These are phyloP conservation scores for Macaranga tanarius DNA, from an alignment of 441 rosid species.

Conservation along the genomic window DNA sequence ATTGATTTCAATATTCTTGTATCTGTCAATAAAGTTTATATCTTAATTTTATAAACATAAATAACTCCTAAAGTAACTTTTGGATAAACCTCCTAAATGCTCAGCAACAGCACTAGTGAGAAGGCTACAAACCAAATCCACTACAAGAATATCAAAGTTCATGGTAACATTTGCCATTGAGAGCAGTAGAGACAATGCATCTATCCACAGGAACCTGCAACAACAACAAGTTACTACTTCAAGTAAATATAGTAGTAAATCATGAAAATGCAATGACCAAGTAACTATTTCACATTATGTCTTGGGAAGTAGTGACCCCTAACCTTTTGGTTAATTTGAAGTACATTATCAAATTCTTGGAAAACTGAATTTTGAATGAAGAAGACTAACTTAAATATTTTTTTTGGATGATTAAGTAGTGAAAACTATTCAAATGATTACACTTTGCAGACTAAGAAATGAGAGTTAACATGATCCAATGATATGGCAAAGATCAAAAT, in stretches of 20 bases:
- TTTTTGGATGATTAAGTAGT: too few species aligned
- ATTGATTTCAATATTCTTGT: slow-evolving; percentile 1
- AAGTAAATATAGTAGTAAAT: neutral
- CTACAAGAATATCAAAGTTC: slow-evolving; percentile 71
- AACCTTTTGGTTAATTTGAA: neutral
- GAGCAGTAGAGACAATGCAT: slow-evolving; percentile 74
- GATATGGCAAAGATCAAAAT: too few species aligned
- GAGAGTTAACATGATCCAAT: too few species aligned
- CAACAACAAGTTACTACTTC: slow-evolving; percentile 2
- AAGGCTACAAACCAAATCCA: slow-evolving; percentile 92
- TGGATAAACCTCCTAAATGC: slow-evolving; percentile 69
- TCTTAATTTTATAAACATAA: neutral
- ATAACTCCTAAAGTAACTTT: neutral
- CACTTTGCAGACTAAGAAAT: too few species aligned
- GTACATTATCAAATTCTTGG: neutral
- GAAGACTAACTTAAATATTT: too few species aligned
- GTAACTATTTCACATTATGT: neutral
- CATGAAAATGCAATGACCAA: neutral
- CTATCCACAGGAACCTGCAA: slow-evolving; percentile 75
- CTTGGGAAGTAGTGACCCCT: neutral
- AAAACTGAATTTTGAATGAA: neutral
- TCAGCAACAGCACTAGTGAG: slow-evolving; percentile 92
- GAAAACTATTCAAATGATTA: too few species aligned
- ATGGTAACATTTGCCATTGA: slow-evolving; percentile 79
- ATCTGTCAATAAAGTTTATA: neutral